These are phyloP conservation scores for Lipomyces spencermartinsiae DNA, from an alignment of 805 yeast genomes.

Conservation along the genomic window DNA sequence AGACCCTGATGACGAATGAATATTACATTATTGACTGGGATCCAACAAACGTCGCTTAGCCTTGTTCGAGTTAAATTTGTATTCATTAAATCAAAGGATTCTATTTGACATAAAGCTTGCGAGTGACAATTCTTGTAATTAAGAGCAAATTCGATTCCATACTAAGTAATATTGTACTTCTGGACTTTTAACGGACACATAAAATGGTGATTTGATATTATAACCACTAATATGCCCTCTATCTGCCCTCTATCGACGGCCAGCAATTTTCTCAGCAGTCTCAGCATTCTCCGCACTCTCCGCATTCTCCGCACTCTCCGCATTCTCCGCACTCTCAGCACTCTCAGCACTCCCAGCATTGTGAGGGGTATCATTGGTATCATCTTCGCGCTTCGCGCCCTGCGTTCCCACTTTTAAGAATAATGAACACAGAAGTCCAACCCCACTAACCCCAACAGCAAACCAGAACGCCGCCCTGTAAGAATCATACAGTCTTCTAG, in stretches of 20 bases:
- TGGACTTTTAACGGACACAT: neutral
- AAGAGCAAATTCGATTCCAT: neutral
- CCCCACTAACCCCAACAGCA: conserved; percentile 48
- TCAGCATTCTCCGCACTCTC: neutral
- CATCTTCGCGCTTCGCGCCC: conserved; percentile 18
- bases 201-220: neutral
- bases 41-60: conserved; percentile 41
- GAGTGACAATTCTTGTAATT: neutral
- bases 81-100: neutral
- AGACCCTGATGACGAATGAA: conserved; percentile 42
- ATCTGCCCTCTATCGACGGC: neutral
- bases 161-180: neutral
- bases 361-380: neutral
- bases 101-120: neutral
- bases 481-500: conserved; percentile 22
- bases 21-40: conserved; percentile 49
- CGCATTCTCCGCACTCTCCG: neutral
- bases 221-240: neutral
- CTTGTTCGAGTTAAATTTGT: neutral
- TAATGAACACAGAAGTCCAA: conserved; percentile 42
- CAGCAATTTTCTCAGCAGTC: neutral
- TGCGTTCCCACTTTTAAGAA: conserved; percentile 49
- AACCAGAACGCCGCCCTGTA: conserved; percentile 38
- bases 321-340: too few species aligned
- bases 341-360: neutral